These are phyloP conservation scores for Phyllosticta ampelicida DNA, from an alignment of 2,329 filamentous ascomycete species.

Conservation along the genomic window DNA sequence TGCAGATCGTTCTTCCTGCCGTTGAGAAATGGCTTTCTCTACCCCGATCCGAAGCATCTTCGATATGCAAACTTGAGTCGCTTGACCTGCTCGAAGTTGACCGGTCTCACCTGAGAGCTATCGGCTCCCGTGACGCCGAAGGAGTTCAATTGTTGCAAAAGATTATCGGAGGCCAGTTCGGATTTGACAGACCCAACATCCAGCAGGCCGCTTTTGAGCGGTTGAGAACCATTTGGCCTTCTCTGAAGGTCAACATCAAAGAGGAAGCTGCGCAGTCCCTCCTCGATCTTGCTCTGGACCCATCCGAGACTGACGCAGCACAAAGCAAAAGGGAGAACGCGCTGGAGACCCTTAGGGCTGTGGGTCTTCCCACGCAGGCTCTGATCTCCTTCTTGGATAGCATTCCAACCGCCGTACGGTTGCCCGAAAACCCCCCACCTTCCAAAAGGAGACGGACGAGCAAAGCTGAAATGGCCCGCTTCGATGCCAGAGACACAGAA, in stretches of 20 bases:
- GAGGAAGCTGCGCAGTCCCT: slow-evolving; percentile 51
- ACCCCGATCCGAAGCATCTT: slow-evolving; percentile 39
- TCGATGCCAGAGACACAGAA: slow-evolving; percentile 50
- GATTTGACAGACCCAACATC: slow-evolving; percentile 42
- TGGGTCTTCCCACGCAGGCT: slow-evolving; percentile 63
- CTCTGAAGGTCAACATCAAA: slow-evolving; percentile 54
- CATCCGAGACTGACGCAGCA: slow-evolving; percentile 21
- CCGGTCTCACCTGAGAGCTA: slow-evolving; percentile 39
- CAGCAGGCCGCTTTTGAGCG: slow-evolving; percentile 56
- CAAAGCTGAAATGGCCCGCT: slow-evolving; percentile 54
- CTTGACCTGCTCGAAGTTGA: slow-evolving; percentile 41
- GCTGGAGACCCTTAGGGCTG: slow-evolving; percentile 59
- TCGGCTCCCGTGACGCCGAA: slow-evolving; percentile 47
- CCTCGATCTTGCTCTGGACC: slow-evolving; percentile 48
- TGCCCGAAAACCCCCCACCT: slow-evolving; percentile 60
- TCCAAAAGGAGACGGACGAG: slow-evolving; percentile 74
- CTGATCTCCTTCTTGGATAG: slow-evolving; percentile 62
- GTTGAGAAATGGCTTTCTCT: slow-evolving; percentile 58
- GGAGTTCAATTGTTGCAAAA: slow-evolving; percentile 45
- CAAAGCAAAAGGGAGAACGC: slow-evolving; percentile 43
- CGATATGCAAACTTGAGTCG: slow-evolving; percentile 40
- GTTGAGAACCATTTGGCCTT: slow-evolving; percentile 60
- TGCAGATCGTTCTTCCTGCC: slow-evolving; percentile 63
- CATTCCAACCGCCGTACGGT: slow-evolving; percentile 60
- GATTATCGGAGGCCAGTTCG: slow-evolving; percentile 36